A percentile compares a stretch with the other conserved stretches of the same genome.
phyloP scores from a whole-genome alignment of 192 early-diverging fungal species.

The Glomus cerebriforme region DNA sequence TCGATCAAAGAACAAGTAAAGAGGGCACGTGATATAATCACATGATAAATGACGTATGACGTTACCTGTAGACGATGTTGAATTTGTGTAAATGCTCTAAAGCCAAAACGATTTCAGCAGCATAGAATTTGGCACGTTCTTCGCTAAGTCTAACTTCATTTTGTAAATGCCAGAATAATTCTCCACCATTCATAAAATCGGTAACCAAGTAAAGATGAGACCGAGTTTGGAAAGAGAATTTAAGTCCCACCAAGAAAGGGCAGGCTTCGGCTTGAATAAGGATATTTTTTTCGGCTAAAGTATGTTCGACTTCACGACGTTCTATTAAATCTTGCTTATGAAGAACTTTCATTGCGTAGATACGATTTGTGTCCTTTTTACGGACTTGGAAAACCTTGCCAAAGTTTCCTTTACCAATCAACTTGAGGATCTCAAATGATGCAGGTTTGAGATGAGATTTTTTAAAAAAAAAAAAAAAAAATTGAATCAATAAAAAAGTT shows the following conservation, averaged over 20 bases:
- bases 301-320: conserved; percentile 74
- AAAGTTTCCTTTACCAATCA: conserved; percentile 78
- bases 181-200: conserved; percentile 81
- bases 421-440: conserved; percentile 70
- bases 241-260: conserved; percentile 77
- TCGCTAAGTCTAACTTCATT: conserved; percentile 65
- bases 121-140: conserved; percentile 67
- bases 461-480: conserved; percentile 23
- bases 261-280: conserved; percentile 61
- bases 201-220: conserved; percentile 77
- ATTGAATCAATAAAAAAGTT: neutral
- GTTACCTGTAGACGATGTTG: conserved; percentile 64
- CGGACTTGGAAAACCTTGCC: conserved; percentile 80
- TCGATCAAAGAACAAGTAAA: no score
- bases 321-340: conserved; percentile 74
- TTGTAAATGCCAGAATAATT: conserved; percentile 77
- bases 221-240: conserved; percentile 78
- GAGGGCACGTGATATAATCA: neutral
- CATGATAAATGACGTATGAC: neutral
- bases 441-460: conserved; percentile 45
- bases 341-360: conserved; percentile 85
- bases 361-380: conserved; percentile 77
- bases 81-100: conserved; percentile 68
- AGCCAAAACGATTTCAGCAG: conserved; percentile 67
- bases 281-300: conserved; percentile 77